A percentile compares a stretch with the other conserved stretches of the same genome.
Evolutionary conservation across 129 eudicot species (phyloP).

Genomic region (Smallanthus sonchifolius): DNA sequence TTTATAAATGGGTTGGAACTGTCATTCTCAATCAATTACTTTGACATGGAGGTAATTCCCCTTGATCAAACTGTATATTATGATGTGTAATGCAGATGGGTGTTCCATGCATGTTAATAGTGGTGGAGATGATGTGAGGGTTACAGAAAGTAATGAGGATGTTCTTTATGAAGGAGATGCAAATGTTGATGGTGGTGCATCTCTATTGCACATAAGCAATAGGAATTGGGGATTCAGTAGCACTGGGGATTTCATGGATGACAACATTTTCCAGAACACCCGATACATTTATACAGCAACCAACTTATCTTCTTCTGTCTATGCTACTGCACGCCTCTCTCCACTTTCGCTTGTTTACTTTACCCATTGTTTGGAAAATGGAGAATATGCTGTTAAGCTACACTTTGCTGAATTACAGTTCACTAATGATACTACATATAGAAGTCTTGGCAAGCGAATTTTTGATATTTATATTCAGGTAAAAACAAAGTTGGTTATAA

Average conservation of each 20-base stretch:
- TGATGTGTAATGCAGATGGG: constrained; percentile 26
- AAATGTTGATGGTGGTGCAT: constrained; percentile 17
- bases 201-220: constrained; percentile 17
- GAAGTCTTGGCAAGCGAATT: constrained; percentile 27
- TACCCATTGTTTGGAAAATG: constrained; percentile 28
- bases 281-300: constrained; percentile 17
- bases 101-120: constrained; percentile 27
- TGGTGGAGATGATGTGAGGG: constrained; percentile 17
- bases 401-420: constrained; percentile 33
- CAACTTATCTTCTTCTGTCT: constrained; percentile 9
- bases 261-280: constrained; percentile 14
- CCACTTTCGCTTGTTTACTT: constrained; percentile 28
- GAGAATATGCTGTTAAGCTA: constrained; percentile 17
- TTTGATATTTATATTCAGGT: constrained; percentile 29
- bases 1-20: not conserved
- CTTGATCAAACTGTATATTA: not conserved
- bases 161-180: constrained; percentile 31
- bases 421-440: constrained; percentile 24
- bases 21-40: not conserved
- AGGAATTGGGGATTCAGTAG: constrained; percentile 27
- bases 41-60: not conserved
- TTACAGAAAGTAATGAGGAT: constrained; percentile 5
- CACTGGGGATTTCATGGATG: constrained; percentile 33
- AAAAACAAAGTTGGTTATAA: not conserved
- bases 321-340: constrained; percentile 27